phyloP scores from a whole-genome alignment of 257 asterid species.

The Solanum medicagineum region DNA sequence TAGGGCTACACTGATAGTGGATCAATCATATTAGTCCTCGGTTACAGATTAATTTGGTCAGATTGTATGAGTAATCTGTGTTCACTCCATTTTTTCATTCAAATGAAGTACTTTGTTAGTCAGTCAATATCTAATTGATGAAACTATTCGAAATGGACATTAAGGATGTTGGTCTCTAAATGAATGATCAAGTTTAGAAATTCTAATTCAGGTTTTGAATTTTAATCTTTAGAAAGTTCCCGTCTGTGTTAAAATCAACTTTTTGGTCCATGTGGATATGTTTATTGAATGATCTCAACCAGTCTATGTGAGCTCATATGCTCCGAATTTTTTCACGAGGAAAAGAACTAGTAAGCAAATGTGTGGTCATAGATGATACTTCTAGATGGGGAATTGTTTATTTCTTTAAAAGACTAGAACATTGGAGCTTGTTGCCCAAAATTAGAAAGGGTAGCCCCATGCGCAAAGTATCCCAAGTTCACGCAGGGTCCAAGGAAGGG shows the following conservation, averaged over 20 bases:
- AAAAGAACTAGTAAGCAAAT: not conserved
- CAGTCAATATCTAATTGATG: not conserved
- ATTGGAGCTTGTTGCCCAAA: not conserved
- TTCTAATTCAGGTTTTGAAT: not conserved
- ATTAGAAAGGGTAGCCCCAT: not conserved
- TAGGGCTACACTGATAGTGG: not conserved
- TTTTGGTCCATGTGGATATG: not conserved
- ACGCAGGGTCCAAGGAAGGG: not conserved
- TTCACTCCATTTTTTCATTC: not conserved
- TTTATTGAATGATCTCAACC: not conserved
- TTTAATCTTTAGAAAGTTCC: not conserved
- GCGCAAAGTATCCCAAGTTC: not conserved
- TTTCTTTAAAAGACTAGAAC: not conserved
- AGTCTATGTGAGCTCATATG: not conserved
- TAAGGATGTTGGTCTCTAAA: not conserved
- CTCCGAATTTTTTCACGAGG: not conserved
- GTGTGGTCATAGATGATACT: not conserved
- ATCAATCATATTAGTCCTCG: not conserved
- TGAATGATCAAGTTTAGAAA: not conserved
- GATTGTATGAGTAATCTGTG: no score
- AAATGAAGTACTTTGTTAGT: no score
- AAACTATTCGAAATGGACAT: not conserved
- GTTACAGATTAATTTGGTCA: no score
- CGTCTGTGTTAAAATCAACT: not conserved
- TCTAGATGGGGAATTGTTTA: not conserved